Conservation (phyloP, 106 monocot genomes). For the Dendrobium nobile region DNA sequence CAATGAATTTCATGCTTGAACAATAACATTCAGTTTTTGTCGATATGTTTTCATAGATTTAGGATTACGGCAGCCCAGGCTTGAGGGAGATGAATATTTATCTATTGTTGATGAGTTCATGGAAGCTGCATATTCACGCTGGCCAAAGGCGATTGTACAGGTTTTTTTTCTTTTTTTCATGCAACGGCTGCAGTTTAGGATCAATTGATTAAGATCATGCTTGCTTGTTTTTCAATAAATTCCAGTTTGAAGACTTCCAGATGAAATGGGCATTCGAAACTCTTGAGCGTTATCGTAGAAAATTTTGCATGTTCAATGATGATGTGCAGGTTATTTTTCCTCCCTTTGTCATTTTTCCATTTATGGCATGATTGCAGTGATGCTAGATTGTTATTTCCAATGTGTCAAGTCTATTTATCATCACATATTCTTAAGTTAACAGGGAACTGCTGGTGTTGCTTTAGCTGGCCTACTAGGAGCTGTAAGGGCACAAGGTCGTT, state of each 20-base stretch:
- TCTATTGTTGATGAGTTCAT: constrained; percentile 96
- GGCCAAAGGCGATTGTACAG: constrained; percentile 98
- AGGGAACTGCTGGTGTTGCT: constrained; percentile 99
- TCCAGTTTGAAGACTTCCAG: constrained; percentile 98
- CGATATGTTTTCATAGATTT: constrained; percentile 48
- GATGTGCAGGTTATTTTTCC: constrained; percentile 71
- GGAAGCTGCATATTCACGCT: constrained; percentile 92
- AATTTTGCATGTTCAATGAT: constrained; percentile 99
- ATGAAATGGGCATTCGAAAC: constrained; percentile 99
- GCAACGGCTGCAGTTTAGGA: background rate
- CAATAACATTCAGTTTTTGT: background rate
- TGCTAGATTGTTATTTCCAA: background rate
- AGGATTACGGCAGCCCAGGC: constrained; percentile 86
- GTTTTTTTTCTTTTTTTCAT: constrained; percentile 36
- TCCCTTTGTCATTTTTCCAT: background rate
- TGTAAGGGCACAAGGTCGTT: constrained; percentile 83
- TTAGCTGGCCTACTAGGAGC: constrained; percentile 90
- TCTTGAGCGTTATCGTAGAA: constrained; percentile 79
- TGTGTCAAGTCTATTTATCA: background rate
- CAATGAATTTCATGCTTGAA: background rate
- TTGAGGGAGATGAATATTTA: constrained; percentile 93
- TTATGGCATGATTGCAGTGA: background rate
- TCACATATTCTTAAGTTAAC: constrained; percentile 2
- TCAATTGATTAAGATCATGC: background rate
- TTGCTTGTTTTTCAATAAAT: constrained; percentile 9